A percentile compares a stretch with the other conserved stretches of the same genome.
Conservation (phyloP, 768 basidiomycete species). For the Suillus placidus region DNA sequence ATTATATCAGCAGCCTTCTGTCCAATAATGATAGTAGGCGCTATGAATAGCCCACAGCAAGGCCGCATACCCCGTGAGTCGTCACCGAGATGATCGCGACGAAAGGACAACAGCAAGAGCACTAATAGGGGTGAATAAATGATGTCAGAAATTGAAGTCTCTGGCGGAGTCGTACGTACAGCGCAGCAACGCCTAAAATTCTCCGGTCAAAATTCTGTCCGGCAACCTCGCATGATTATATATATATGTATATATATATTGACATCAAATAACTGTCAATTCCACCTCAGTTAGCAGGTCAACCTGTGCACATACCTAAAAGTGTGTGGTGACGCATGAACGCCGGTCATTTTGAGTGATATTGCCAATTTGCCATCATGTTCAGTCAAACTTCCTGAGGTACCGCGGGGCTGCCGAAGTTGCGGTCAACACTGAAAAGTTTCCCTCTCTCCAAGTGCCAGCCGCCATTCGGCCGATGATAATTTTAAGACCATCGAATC, state of each 20-base stretch:
- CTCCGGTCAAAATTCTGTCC: neutral
- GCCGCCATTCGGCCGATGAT: neutral
- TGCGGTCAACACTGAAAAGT: neutral
- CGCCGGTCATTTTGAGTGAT: neutral
- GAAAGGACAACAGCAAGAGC: neutral
- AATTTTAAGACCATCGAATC: neutral
- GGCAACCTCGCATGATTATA: neutral
- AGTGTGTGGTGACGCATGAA: neutral
- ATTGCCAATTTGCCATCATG: neutral
- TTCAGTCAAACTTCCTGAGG: neutral
- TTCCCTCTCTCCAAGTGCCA: neutral
- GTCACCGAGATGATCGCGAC: neutral
- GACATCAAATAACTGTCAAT: neutral
- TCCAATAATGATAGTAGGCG: neutral
- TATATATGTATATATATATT: neutral
- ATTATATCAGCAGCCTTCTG: neutral
- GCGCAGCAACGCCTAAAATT: conserved; percentile 1
- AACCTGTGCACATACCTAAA: neutral
- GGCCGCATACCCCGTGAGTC: neutral
- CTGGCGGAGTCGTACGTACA: neutral
- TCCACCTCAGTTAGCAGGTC: neutral
- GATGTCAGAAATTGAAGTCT: neutral
- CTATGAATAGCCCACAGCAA: conserved; percentile 8
- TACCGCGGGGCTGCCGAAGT: neutral
- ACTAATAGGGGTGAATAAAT: neutral